phyloP scores from a whole-genome alignment of 768 basidiomycete genomes.

The Mrakia frigida region DNA sequence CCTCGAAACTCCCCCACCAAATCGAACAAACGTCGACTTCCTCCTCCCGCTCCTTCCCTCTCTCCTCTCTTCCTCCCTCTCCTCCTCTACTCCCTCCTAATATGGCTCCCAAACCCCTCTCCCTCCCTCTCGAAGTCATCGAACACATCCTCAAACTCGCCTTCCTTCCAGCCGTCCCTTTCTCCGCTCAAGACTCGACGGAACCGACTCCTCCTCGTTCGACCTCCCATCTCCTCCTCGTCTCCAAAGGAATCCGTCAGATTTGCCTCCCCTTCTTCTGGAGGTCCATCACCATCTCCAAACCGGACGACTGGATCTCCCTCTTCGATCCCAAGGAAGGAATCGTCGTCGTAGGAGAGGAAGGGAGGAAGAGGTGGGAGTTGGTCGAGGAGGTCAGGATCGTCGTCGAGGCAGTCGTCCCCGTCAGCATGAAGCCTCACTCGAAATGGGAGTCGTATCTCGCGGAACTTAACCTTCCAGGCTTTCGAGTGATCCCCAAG shows the following conservation, averaged over 20 bases:
- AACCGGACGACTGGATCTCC: not conserved
- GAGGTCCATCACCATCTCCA: not conserved
- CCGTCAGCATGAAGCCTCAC: not conserved
- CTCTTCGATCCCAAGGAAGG: not conserved
- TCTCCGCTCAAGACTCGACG: not conserved
- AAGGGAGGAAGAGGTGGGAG: not conserved
- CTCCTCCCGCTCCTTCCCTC: no score
- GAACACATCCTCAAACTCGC: not conserved
- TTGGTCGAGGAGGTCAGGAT: not conserved
- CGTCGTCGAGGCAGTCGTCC: not conserved
- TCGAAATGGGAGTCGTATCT: not conserved
- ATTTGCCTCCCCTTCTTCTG: not conserved
- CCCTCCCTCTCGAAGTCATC: not conserved
- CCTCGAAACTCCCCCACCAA: no score
- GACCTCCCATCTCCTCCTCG: conserved; percentile 3
- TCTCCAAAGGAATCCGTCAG: not conserved
- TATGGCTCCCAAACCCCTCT: not conserved
- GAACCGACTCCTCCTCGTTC: not conserved
- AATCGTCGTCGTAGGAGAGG: not conserved
- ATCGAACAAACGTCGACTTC: no score
- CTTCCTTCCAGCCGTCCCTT: not conserved
- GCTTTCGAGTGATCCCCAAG: not conserved
- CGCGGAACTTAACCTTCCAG: not conserved
- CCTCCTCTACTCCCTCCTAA: no score
- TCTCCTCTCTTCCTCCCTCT: no score